Percentiles rank a stretch among this genome's conserved stretches.
phyloP scores from a whole-genome alignment of 345 rosid species.

The Streptanthus diversifolius region DNA sequence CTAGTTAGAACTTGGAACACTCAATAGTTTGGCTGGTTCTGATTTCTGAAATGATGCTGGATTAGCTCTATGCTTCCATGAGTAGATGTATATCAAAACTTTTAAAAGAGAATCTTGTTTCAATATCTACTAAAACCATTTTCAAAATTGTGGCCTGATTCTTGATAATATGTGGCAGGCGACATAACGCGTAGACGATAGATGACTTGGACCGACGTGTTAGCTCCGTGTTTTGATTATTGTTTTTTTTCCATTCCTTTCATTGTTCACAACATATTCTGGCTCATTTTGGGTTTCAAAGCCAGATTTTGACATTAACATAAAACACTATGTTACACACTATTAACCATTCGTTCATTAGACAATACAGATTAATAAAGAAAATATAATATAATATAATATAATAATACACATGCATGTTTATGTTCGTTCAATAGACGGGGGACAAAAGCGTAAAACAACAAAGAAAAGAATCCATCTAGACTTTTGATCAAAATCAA shows the following conservation, averaged over 20 bases:
- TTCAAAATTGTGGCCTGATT: neutral
- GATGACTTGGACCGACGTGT: neutral
- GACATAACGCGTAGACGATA: neutral
- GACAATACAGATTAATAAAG: too few relatives aligned
- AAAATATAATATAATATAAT: too few relatives aligned
- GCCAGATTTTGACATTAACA: too few relatives aligned
- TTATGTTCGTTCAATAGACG: neutral
- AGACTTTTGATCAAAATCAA: neutral
- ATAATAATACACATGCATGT: neutral
- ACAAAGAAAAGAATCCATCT: neutral
- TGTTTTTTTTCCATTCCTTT: too few relatives aligned
- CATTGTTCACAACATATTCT: too few relatives aligned
- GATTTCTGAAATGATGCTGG: neutral
- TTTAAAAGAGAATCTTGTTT: neutral
- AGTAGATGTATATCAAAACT: neutral
- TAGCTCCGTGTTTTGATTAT: neutral
- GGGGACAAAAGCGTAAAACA: constrained; percentile 13
- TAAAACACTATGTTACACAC: too few relatives aligned
- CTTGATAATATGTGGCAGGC: neutral
- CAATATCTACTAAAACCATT: neutral
- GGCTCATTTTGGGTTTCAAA: too few relatives aligned
- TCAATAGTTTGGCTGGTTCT: neutral
- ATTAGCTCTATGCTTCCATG: neutral
- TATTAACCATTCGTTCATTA: too few relatives aligned
- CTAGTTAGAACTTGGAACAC: too few relatives aligned